Evolutionary conservation across 176 grass and related monocot genomes (phyloP).

Genomic region (Areca catechu): DNA sequence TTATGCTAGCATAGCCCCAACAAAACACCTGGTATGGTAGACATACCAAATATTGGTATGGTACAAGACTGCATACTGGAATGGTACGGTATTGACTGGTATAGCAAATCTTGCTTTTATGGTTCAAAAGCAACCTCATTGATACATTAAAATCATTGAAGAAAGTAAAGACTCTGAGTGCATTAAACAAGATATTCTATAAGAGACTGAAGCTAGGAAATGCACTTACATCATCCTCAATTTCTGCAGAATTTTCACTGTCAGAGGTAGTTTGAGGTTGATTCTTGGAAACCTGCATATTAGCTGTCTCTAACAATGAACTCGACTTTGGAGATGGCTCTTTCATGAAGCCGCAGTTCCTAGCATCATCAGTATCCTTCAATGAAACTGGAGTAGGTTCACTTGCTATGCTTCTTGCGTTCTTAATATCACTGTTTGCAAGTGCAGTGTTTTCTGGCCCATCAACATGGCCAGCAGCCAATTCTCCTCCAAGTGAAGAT

Average conservation of each 20-base stretch:
- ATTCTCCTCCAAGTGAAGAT: constrained; percentile 5
- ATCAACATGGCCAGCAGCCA: not conserved
- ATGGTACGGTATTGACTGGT: too few species aligned
- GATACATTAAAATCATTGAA: too few species aligned
- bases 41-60: too few species aligned
- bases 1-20: too few species aligned
- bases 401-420: constrained; percentile 10
- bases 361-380: not conserved
- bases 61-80: too few species aligned
- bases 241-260: constrained; percentile 26
- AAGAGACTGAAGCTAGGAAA: constrained; percentile 9
- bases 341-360: constrained; percentile 12
- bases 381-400: constrained; percentile 3
- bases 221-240: constrained; percentile 52
- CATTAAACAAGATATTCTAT: too few species aligned
- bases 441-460: constrained; percentile 7
- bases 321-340: constrained; percentile 17
- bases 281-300: constrained; percentile 1
- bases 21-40: too few species aligned
- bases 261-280: constrained; percentile 23
- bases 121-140: too few species aligned
- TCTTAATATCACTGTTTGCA: constrained; percentile 8
- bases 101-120: too few species aligned
- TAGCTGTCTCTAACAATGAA: constrained; percentile 13
- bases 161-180: too few species aligned